A percentile compares a stretch with the other conserved stretches of the same genome.
Evolutionary conservation across 805 yeast species (phyloP).

Genomic region (Sugiyamaella marilandica): DNA sequence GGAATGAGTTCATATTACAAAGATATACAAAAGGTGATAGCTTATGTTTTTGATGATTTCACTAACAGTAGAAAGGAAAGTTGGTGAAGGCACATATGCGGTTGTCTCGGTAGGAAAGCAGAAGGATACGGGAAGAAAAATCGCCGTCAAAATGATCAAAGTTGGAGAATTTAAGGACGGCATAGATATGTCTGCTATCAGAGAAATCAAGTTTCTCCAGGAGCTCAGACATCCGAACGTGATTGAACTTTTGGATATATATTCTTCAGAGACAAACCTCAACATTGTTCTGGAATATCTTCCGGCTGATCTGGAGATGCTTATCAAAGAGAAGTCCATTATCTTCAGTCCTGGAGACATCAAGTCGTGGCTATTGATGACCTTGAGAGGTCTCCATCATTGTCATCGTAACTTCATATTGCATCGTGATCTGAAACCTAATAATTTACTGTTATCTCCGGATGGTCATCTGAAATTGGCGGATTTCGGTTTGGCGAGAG

Average conservation of each 20-base stretch:
- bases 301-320: conserved; percentile 86
- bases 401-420: conserved; percentile 87
- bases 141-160: conserved; percentile 94
- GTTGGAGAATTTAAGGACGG: conserved; percentile 95
- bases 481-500: conserved; percentile 94
- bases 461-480: conserved; percentile 88
- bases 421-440: conserved; percentile 92
- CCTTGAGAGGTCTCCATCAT: conserved; percentile 89
- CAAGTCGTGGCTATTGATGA: conserved; percentile 92
- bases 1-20: conserved; percentile 12
- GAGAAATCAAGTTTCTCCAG: conserved; percentile 85
- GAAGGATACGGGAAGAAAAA: conserved; percentile 47
- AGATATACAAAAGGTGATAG: conserved; percentile 21
- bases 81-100: conserved; percentile 99
- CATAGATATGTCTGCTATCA: conserved; percentile 92
- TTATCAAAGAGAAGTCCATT: conserved; percentile 73
- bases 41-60: neutral
- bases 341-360: conserved; percentile 82
- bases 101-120: conserved; percentile 79
- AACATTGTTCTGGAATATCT: conserved; percentile 89
- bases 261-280: conserved; percentile 56
- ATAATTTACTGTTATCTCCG: conserved; percentile 80
- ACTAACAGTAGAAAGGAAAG: conserved; percentile 57
- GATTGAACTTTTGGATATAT: conserved; percentile 85
- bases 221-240: conserved; percentile 76